Percentiles rank a stretch among this genome's conserved stretches.
Conservation (phyloP, 2,329 filamentous ascomycete species). For the Aspergillus fumigatiaffinis region DNA sequence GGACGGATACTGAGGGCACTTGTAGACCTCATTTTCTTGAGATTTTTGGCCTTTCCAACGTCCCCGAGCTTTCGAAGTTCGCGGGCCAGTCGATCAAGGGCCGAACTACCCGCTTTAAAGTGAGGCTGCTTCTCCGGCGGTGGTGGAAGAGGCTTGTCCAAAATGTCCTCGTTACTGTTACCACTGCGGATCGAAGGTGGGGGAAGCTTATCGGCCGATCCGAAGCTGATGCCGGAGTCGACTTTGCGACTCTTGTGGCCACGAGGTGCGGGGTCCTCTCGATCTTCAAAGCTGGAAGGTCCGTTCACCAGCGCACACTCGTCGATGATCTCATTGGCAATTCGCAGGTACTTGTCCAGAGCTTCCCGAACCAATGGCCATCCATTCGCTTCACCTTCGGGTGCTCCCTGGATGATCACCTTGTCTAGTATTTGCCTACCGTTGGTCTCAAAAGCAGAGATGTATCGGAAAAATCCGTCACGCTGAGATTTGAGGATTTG, state of each 20-base stretch:
- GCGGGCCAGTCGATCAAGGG: constrained; percentile 57
- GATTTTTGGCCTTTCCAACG: constrained; percentile 21
- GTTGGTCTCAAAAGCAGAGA: constrained; percentile 54
- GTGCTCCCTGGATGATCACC: constrained; percentile 52
- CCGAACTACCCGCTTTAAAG: constrained; percentile 40
- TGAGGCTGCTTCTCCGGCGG: constrained; percentile 25
- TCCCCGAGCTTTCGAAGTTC: constrained; percentile 50
- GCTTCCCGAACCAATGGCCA: constrained; percentile 50
- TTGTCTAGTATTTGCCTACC: constrained; percentile 52
- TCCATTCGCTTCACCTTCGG: constrained; percentile 49
- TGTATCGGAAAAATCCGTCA: constrained; percentile 61
- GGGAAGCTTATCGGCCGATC: constrained; percentile 32
- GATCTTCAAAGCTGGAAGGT: constrained; percentile 35
- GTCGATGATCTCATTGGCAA: constrained; percentile 58
- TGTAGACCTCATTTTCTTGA: constrained; percentile 51
- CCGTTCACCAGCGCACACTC: constrained; percentile 53
- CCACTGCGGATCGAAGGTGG: constrained; percentile 39
- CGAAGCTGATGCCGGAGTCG: constrained; percentile 62
- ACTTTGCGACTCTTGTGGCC: constrained; percentile 52
- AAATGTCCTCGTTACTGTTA: constrained; percentile 24
- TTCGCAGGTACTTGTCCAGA: constrained; percentile 56
- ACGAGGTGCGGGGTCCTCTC: constrained; percentile 23
- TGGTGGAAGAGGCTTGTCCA: constrained; percentile 42
- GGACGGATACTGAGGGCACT: constrained; percentile 47
- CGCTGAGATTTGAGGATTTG: constrained; percentile 54